Evolutionary conservation across 1,139 yeast species (phyloP), one percentile per base, ranked within the genome.

Genomic region (Yamadazyma dendronema): DNA sequence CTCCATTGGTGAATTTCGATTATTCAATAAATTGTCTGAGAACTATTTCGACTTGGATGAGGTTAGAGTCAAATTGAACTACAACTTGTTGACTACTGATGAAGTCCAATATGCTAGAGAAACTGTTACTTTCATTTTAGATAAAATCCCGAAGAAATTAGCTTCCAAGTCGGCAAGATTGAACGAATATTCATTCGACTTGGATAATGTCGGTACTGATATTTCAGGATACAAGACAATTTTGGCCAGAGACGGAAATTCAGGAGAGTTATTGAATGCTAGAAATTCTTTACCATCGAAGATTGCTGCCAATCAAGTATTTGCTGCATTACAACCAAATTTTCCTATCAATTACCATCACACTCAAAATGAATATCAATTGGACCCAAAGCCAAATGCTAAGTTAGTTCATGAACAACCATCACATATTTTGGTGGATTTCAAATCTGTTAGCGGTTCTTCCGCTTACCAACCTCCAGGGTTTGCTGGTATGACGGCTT

Each of bases 341-440:
- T 85, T 77, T 57, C 92, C 95, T 5, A 72, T 76, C 31, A 70
- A 73, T 47, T 57, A 64, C 40, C 66, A 66, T 60, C 38, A 56
- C 45, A 49, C 62, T 43, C 41, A 58, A 46, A 38, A 50, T 48
- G 53, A 67, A 49, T 57, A 48, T 58, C 53, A 63, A 3, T 63
- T 76, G 44, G 58, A 57, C 12, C 80, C 85, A 2, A 61, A 64
- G 13, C 62, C 66, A 27, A 71, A 73, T 48, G 60, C 63, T 35
- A 71, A 70, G 40, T 76, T 79, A 47, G 59, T 60, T 35, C 70
- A 70, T 30, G 77, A 73, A 4, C 72, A 77, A 4, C 90, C 90
- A 17, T 81, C 89, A 2, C 92, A 86, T 56, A 77, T 88, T 44
- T 63, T 87, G 56, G 89, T 86, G 32, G 95, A 86, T 57, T 84